phyloP scores from a whole-genome alignment of 2,329 filamentous ascomycete species.

The Penicillium sp. region DNA sequence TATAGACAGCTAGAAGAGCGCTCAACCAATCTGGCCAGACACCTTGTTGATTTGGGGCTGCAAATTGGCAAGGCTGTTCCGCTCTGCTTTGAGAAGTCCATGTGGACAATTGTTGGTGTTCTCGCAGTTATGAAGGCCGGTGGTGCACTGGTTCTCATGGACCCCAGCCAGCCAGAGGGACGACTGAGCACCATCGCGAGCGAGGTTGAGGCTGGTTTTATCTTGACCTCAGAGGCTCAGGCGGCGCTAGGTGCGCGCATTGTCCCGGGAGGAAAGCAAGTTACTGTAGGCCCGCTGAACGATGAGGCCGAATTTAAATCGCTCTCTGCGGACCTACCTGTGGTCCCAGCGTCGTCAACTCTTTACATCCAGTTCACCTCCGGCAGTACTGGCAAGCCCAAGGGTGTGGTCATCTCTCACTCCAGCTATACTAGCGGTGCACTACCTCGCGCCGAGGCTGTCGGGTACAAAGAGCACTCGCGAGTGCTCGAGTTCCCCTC shows the following conservation, averaged over 20 bases:
- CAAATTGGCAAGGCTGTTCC: conserved; percentile 12
- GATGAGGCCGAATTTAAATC: not conserved
- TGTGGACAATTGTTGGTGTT: conserved; percentile 8
- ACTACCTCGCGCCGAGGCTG: conserved; percentile 45
- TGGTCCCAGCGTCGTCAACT: not conserved
- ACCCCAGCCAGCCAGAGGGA: conserved; percentile 6
- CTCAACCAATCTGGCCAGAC: conserved; percentile 25
- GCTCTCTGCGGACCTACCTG: not conserved
- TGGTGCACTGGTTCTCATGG: conserved; percentile 6
- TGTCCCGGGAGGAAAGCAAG: not conserved
- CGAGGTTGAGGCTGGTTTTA: conserved; percentile 3
- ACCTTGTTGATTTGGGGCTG: conserved; percentile 27
- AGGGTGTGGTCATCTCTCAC: conserved; percentile 59
- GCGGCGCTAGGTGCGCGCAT: not conserved
- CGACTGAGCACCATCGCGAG: conserved; percentile 13
- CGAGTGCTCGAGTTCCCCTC: conserved; percentile 42
- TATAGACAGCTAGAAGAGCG: conserved; percentile 17
- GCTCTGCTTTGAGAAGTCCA: conserved; percentile 10
- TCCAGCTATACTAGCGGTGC: conserved; percentile 52
- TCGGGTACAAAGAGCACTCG: conserved; percentile 46
- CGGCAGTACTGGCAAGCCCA: conserved; percentile 50
- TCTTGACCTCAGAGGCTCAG: conserved; percentile 10
- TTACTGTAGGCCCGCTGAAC: not conserved
- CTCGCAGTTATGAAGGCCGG: conserved; percentile 10
- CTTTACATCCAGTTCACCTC: conserved; percentile 55